Base-by-base conservation (phyloP, 2,329 filamentous ascomycete genomes). In the Parastagonospora nodorum region DNA sequence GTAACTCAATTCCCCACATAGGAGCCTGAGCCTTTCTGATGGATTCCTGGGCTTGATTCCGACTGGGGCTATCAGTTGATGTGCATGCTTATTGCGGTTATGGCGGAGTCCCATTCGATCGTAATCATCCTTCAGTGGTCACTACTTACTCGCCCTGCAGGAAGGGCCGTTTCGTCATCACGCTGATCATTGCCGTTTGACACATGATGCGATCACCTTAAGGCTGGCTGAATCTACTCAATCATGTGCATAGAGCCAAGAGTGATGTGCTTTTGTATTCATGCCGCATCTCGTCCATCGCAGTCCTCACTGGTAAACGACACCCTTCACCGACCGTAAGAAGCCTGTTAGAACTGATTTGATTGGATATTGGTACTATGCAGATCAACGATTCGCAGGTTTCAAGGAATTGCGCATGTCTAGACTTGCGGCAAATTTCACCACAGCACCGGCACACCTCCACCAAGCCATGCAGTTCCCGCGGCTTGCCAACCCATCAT, bases 1-100 rank as follows among this genome's bases (percentile, higher is more conserved):
- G 51, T 59, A 57, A 50, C 37, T 42, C 37, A 27, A 36, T 19
- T 42, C n/a, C 24, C 38, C 38, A 40, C 14, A 24, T 16, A 24
- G 9, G n/a, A 46, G 31, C n/a, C 12, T 27, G 24, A 24, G 6
- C 16, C 7, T 24, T 12, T 27, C 2, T 28, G 14, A n/a, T 24
- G 43, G 29, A 35, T 35, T 19, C 29, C 16, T 15, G 19, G n/a
- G 6, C 10, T 35, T 41, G 37, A 12, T 12, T 29, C 10, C 16
- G 45, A 19, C 37, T 40, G 49, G 24, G 11, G 30, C 27, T 24
- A 15, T 45, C 16, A 16, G 14, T 30, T 48, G 47, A 45, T 58
- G 31, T 48, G 36, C 50, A 48, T 33, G 16, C 32, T 33, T 28
- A 35, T 50, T 40, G 39, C 45, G 30, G 30, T 32, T 46, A 12